Base-by-base conservation (phyloP, 768 basidiomycete genomes). In the Leccinellum rugosiceps region DNA sequence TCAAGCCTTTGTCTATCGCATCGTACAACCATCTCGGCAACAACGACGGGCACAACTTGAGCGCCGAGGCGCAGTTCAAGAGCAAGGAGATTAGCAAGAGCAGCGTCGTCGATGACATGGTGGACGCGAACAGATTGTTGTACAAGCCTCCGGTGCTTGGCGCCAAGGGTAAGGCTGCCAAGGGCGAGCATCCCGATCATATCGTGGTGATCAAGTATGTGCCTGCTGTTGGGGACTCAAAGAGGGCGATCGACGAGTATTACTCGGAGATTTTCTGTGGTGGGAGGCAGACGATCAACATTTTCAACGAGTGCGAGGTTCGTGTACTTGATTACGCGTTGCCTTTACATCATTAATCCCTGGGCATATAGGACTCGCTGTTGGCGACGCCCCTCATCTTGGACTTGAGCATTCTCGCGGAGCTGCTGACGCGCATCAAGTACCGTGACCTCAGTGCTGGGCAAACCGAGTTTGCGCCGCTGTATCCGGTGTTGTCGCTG, bases 171-270 rank as follows among this genome's bases (percentile, higher is more conserved):
- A 86, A 75, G 63, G 77, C 75, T 9, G 74, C 81, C 65, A 94
- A 95, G 75, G 94, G 94, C 66, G 96, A 99, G 76, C 94, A 98
- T 74, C 96, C 96, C 28, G 95, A 98, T 74, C 96, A 99, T 70
- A 83, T 95, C 66, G 88, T 98, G 53, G 94, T 96, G 55, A 96
- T 96, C 83, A 96, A 96, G 80, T 96, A 96, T 64, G 88, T 98
- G 3, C 94, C 93, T 21, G 92, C 94, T 25, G 94, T 96, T 30
- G 95, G 96, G 38, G 97, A 98, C 78, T 92, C 91, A 56, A 98
- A 98, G 85, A 83, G 93, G 56, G 97, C 95, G n/a, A 94, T 98
- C 80, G 97, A 98, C 76, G 95, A 98, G 79, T 98, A 98, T 77
- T 94, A 94, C 75, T 95, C 92, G 11, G 95, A 98, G 81, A 94